Evolutionary conservation across 768 basidiomycete genomes (phyloP).

Genomic region (Tylopilus vinaceipallidus): DNA sequence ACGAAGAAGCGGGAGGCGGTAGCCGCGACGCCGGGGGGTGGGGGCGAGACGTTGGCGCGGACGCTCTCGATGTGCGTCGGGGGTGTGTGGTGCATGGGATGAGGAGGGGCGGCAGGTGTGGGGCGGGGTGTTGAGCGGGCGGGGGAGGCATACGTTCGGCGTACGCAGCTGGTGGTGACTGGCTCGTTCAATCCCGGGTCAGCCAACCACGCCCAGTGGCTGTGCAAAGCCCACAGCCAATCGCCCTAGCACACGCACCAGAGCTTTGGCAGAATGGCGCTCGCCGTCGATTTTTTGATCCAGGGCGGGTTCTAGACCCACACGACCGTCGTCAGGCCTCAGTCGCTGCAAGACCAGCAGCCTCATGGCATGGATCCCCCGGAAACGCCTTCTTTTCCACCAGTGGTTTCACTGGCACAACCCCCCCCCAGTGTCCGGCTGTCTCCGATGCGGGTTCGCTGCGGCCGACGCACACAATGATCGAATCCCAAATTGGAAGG

Average conservation of each 20-base stretch:
- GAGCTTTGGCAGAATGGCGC: too few relatives aligned
- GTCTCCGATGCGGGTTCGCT: too few relatives aligned
- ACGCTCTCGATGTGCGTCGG: slow-evolving; percentile 12
- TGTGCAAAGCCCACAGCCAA: too few relatives aligned
- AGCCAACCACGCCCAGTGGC: slow-evolving; percentile 2
- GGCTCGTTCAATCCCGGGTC: not conserved
- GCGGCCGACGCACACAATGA: slow-evolving; percentile 5
- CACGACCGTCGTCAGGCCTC: too few relatives aligned
- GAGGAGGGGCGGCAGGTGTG: not conserved
- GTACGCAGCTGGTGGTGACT: not conserved
- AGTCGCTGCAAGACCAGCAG: too few relatives aligned
- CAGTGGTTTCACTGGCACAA: too few relatives aligned
- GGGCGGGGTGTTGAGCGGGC: not conserved
- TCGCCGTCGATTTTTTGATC: too few relatives aligned
- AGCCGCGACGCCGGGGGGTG: slow-evolving; percentile 13
- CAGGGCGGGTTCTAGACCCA: too few relatives aligned
- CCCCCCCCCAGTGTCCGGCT: too few relatives aligned
- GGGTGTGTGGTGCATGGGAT: slow-evolving; percentile 12
- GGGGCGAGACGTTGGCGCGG: not conserved
- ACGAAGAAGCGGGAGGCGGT: slow-evolving; percentile 30
- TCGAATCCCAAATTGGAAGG: slow-evolving; percentile 17
- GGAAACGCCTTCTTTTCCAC: too few relatives aligned
- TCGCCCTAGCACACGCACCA: too few relatives aligned
- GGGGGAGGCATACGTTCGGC: slow-evolving; percentile 13
- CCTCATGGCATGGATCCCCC: too few relatives aligned